Base-by-base conservation (phyloP, 2,329 filamentous ascomycete genomes). In the Arthrobotrys pseudoclavata region DNA sequence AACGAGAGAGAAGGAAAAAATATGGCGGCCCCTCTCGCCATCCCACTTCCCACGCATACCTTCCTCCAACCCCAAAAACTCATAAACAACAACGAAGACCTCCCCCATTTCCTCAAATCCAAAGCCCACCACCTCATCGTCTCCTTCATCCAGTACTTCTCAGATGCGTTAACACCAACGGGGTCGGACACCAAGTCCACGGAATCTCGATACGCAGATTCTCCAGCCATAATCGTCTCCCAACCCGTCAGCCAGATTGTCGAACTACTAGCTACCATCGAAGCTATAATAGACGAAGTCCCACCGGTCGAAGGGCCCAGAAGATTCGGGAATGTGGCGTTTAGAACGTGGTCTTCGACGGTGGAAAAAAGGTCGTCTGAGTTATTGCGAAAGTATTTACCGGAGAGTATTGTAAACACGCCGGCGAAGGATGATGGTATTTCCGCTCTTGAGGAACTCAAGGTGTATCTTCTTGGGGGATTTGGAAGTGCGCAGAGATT, bases 241-340 rank as follows among this genome's bases (percentile, higher is more conserved):
- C 85, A 87, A 0, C 87, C 90, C 0, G 87, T 97, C 20, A 85
- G 85, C 62, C 87, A 86, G 9, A 85, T 98, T 20, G 89, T 90
- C 83, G 83, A 85, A 9, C 86, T 99, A 40, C 85, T 98, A 15
- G 84, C 86, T 4, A 87, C 86, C 60, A 85, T 96, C 13, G 88
- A 89, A 63, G 84, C 84, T 7, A 87, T 96, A 61, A 89, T 97
- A 62, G 88, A 91, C 15, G 89, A 94, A 82, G 92, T 90, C 0
- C 95, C 94, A 0, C 95, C 95, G 0, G 92, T 96, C 81, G 89
- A 90, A 5, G 94, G 94, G 13, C 94, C 95, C 18, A 87, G 95
- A 66, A 88, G 96, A 79, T 99, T 98, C 83, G 96, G 96, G 37
- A 99, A 99, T 83, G 86, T 92, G 53, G 95, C 92, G 81, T 99